Conservation (phyloP, 2,329 filamentous ascomycete genomes). For the Talaromyces verruculosus region DNA sequence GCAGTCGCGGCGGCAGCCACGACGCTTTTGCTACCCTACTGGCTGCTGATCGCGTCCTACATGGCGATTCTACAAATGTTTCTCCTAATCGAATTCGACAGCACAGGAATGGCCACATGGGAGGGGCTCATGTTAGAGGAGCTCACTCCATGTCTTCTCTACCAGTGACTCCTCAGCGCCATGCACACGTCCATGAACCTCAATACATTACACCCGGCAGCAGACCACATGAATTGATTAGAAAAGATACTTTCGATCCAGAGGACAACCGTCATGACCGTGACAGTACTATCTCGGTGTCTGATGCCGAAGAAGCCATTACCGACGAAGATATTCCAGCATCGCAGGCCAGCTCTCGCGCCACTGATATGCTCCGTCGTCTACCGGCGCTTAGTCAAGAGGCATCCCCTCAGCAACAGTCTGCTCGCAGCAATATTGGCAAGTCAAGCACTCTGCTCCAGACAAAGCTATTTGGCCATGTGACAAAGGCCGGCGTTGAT, state of each 20-base stretch:
- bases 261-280: constrained; percentile 55
- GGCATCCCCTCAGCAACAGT: constrained; percentile 26
- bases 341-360: constrained; percentile 75
- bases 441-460: constrained; percentile 55
- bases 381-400: constrained; percentile 47
- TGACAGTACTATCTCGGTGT: constrained; percentile 80
- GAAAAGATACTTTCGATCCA: constrained; percentile 29
- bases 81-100: constrained; percentile 58
- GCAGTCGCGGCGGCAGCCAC: constrained; percentile 53
- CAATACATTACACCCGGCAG: constrained; percentile 60
- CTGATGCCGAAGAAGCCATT: constrained; percentile 52
- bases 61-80: constrained; percentile 72
- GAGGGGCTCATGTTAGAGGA: constrained; percentile 51
- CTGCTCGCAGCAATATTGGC: constrained; percentile 34
- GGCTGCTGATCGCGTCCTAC: constrained; percentile 71
- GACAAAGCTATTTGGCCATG: constrained; percentile 62
- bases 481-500: constrained; percentile 56
- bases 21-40: constrained; percentile 75
- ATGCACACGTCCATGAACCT: constrained; percentile 51
- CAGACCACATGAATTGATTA: constrained; percentile 51
- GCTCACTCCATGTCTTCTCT: constrained; percentile 83
- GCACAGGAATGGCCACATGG: constrained; percentile 47
- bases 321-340: constrained; percentile 67
- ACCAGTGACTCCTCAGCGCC: constrained; percentile 69
- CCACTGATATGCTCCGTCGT: constrained; percentile 70